Evolutionary conservation across 139 green algal species (phyloP).

Genomic region (Coelastrella sp.): DNA sequence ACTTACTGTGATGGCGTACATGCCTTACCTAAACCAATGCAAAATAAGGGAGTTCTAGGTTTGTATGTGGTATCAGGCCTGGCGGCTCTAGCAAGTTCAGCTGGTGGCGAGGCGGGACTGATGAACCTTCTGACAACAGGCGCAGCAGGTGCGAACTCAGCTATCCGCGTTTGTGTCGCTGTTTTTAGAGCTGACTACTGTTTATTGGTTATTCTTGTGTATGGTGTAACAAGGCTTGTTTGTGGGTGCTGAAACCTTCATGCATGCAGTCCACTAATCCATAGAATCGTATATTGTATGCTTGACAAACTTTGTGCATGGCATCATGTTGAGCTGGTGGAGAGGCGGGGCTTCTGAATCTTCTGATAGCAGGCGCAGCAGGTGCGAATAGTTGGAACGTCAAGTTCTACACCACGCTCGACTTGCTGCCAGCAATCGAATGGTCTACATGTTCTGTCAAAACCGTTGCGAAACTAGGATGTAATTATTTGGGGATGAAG

Average conservation of each 20-base stretch:
- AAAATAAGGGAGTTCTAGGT: no score
- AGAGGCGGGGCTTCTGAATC: not conserved
- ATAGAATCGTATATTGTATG: not conserved
- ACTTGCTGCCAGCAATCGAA: not conserved
- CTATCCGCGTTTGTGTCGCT: no score
- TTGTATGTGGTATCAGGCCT: not conserved
- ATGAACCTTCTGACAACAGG: not conserved
- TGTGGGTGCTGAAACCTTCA: no score
- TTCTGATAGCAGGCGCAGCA: not conserved
- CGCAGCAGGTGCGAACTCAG: not conserved
- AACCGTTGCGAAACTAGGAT: no score
- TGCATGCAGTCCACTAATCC: not conserved
- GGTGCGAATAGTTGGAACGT: no score
- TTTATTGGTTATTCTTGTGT: no score
- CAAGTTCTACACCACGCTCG: not conserved
- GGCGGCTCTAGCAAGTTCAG: not conserved
- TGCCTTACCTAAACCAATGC: no score
- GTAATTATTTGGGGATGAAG: no score
- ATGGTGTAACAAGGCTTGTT: no score
- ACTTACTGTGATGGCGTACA: not conserved
- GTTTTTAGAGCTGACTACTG: no score
- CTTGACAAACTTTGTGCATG: no score
- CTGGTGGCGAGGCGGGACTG: conserved; percentile 20
- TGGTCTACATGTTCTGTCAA: no score
- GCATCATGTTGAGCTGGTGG: conserved; percentile 23